Percentiles rank a stretch among this genome's conserved stretches.
Conservation (phyloP, 768 basidiomycete genomes). For the Solioccasus polychromus region DNA sequence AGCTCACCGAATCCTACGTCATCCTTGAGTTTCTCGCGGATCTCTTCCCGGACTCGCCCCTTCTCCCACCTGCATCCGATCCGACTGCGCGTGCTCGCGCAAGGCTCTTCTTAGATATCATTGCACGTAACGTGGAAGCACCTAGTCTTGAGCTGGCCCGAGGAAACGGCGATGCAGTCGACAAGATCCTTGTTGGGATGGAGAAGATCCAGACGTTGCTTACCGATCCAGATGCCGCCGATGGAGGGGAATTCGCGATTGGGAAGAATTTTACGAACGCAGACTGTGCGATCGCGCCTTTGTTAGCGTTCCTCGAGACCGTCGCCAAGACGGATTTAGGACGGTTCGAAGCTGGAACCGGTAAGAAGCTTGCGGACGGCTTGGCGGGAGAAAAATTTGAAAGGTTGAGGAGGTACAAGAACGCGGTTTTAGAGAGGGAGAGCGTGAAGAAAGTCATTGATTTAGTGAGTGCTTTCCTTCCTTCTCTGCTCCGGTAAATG, state of each 20-base stretch:
- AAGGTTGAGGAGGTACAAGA: slow-evolving; percentile 46
- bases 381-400: slow-evolving; percentile 44
- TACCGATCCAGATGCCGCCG: slow-evolving; percentile 38
- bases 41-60: slow-evolving; percentile 41
- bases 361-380: slow-evolving; percentile 39
- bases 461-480: not conserved
- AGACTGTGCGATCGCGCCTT: slow-evolving; percentile 56
- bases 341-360: slow-evolving; percentile 44
- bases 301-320: slow-evolving; percentile 46
- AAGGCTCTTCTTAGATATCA: slow-evolving; percentile 59
- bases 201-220: slow-evolving; percentile 9
- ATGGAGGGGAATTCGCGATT: slow-evolving; percentile 35
- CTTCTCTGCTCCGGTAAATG: not conserved
- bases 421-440: slow-evolving; percentile 42
- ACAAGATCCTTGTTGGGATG: not conserved
- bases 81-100: slow-evolving; percentile 53
- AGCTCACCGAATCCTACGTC: slow-evolving; percentile 62
- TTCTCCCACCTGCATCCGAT: slow-evolving; percentile 46
- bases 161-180: slow-evolving; percentile 2
- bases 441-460: slow-evolving; percentile 7
- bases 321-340: slow-evolving; percentile 48
- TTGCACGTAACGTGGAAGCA: slow-evolving; percentile 41
- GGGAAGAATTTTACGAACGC: slow-evolving; percentile 53
- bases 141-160: slow-evolving; percentile 33
- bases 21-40: slow-evolving; percentile 68